These are phyloP conservation scores for Aspergillus olivimuriae DNA, from an alignment of 495 filamentous ascomycete genomes.

Conservation along the genomic window DNA sequence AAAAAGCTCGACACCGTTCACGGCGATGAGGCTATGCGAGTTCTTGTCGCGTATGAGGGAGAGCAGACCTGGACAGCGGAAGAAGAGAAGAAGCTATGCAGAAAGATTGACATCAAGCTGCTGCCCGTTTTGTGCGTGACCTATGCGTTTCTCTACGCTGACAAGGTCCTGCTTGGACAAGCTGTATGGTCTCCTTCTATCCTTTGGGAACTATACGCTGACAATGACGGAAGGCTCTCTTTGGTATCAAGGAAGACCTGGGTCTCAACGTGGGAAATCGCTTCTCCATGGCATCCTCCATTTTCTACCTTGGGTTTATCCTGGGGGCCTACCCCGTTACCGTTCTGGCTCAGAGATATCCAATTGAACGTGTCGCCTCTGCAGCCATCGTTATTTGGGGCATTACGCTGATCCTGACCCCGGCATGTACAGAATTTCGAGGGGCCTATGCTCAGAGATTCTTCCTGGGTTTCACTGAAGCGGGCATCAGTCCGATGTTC, in stretches of 20 bases:
- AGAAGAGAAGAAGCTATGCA: constrained; percentile 37
- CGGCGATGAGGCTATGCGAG: constrained; percentile 40
- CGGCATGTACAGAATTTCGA: constrained; percentile 28
- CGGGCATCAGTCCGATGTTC: constrained; percentile 26
- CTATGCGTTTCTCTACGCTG: constrained; percentile 39
- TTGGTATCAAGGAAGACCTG: constrained; percentile 33
- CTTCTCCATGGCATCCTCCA: constrained; percentile 31
- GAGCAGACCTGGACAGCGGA: constrained; percentile 35
- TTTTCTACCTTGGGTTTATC: constrained; percentile 46
- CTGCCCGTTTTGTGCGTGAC: constrained; percentile 33
- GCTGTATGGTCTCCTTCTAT: constrained; percentile 30
- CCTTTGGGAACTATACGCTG: no score
- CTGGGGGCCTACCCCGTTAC: constrained; percentile 39
- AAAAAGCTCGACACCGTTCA: constrained; percentile 29
- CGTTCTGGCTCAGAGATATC: constrained; percentile 37
- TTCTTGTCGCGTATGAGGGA: constrained; percentile 31
- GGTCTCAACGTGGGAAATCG: constrained; percentile 27
- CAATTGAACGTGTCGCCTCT: constrained; percentile 38
- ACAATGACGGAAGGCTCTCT: constrained; percentile 17
- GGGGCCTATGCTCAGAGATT: constrained; percentile 38
- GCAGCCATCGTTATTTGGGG: constrained; percentile 30
- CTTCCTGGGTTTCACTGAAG: constrained; percentile 42
- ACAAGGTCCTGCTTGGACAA: constrained; percentile 46
- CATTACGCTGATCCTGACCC: constrained; percentile 28
- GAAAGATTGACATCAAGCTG: constrained; percentile 43